phyloP scores from a whole-genome alignment of 768 basidiomycete species.

The Serendipita sp. region DNA sequence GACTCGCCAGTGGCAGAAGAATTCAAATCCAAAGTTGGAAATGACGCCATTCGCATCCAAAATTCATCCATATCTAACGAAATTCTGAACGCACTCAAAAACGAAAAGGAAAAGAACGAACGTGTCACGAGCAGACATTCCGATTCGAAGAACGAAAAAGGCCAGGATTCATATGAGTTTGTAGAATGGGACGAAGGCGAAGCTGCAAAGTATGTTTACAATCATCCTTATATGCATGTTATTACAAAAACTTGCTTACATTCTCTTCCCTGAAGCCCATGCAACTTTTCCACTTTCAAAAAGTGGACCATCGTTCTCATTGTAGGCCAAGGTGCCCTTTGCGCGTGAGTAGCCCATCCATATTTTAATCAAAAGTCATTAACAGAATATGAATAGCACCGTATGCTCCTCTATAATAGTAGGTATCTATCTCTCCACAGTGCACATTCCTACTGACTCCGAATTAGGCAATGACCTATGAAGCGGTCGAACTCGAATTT shows the following conservation, averaged over 20 bases:
- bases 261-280: conserved; percentile 24
- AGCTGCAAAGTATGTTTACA: not conserved
- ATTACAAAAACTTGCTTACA: not conserved
- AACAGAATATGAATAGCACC: conserved; percentile 12
- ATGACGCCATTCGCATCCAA: too few relatives aligned
- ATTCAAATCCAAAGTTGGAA: too few relatives aligned
- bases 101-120: not conserved
- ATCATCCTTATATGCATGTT: not conserved
- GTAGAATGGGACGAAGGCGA: conserved; percentile 4
- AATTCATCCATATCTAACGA: too few relatives aligned
- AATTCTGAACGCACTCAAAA: not conserved
- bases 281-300: conserved; percentile 7
- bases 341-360: conserved; percentile 11
- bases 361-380: conserved; percentile 8
- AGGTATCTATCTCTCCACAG: not conserved
- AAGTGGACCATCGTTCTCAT: conserved; percentile 17
- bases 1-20: not conserved
- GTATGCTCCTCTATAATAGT: conserved; percentile 25
- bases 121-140: not conserved
- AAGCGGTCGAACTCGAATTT: conserved; percentile 34
- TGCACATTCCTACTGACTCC: not conserved
- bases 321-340: conserved; percentile 13
- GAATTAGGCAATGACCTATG: conserved; percentile 42
- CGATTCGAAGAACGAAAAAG: not conserved
- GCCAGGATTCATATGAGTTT: not conserved